Conservation (phyloP, 2,329 filamentous ascomycete genomes). For the Ascochyta lentis region DNA sequence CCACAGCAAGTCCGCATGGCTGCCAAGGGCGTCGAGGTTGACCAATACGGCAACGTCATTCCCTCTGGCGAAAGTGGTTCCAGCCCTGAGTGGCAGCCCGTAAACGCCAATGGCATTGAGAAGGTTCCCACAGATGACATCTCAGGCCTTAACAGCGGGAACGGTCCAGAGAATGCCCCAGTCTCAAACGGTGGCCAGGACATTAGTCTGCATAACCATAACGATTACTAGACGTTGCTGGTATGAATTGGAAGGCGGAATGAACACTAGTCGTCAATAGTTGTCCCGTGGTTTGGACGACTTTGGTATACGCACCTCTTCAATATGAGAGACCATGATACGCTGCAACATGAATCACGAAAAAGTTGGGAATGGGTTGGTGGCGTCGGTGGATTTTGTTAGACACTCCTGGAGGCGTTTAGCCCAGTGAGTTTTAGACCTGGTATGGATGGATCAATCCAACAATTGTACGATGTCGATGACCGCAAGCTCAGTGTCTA, state of each 20-base stretch:
- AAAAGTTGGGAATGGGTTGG: not conserved
- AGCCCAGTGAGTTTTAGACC: not conserved
- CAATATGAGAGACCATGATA: not conserved
- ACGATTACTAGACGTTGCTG: slow-evolving; percentile 41
- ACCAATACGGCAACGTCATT: slow-evolving; percentile 63
- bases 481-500: not conserved
- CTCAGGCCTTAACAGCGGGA: slow-evolving; percentile 20
- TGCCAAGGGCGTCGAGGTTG: slow-evolving; percentile 65
- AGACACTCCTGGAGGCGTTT: not conserved
- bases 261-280: not conserved
- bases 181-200: slow-evolving; percentile 54
- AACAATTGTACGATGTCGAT: not conserved
- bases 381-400: slow-evolving; percentile 10
- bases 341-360: slow-evolving; percentile 9
- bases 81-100: slow-evolving; percentile 33
- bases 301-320: not conserved
- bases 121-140: slow-evolving; percentile 25
- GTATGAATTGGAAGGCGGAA: not conserved
- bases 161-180: slow-evolving; percentile 37
- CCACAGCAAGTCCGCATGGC: slow-evolving; percentile 68
- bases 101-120: slow-evolving; percentile 27
- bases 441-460: not conserved
- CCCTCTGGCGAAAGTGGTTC: slow-evolving; percentile 50
- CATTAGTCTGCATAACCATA: slow-evolving; percentile 66
- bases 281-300: not conserved